Conservation (phyloP, 257 asterid species). For the Solanum verrucosum region DNA sequence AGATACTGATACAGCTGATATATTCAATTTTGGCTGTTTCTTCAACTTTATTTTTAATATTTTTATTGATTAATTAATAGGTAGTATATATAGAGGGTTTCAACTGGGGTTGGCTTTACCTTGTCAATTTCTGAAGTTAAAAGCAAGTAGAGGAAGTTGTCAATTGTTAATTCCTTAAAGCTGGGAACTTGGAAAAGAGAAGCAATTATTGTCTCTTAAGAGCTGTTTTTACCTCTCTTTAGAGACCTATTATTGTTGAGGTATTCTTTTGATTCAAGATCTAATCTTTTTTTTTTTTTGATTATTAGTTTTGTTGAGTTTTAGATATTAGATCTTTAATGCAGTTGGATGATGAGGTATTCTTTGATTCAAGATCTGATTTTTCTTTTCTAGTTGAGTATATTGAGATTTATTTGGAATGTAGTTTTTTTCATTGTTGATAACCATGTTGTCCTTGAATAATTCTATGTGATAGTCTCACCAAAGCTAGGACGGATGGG, state of each 20-base stretch:
- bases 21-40: background rate
- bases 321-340: background rate
- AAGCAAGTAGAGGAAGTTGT: background rate
- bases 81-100: background rate
- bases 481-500: background rate
- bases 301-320: background rate
- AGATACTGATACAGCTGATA: constrained; percentile 3
- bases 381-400: background rate
- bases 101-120: constrained; percentile 5
- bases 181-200: background rate
- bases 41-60: background rate
- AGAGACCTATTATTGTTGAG: background rate
- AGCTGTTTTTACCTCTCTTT: background rate
- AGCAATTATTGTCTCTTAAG: background rate
- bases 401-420: background rate
- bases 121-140: background rate
- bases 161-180: background rate
- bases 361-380: background rate
- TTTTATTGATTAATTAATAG: background rate
- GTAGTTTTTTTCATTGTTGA: background rate
- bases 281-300: background rate
- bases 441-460: background rate
- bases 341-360: background rate
- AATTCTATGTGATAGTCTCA: background rate
- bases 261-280: background rate